Conservation (phyloP, 2,329 filamentous ascomycete species). For the Talaromyces sp. region DNA sequence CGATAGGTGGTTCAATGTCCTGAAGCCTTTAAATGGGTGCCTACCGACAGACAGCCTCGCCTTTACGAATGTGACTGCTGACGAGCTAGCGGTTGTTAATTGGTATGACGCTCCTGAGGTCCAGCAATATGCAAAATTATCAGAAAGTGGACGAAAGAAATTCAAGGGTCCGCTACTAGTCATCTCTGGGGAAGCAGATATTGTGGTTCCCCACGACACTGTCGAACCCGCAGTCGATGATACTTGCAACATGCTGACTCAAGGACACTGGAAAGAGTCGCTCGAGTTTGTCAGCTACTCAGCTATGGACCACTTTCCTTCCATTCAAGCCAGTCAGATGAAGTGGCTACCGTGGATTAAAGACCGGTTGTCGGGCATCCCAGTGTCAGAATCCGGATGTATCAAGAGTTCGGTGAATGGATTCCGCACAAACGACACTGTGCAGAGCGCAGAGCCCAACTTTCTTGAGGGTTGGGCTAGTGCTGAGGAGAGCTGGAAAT, state of each 20-base stretch:
- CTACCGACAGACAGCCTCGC: slow-evolving; percentile 3
- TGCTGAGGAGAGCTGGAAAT: slow-evolving; percentile 4
- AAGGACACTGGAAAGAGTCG: slow-evolving; percentile 3
- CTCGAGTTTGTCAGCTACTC: slow-evolving; percentile 3
- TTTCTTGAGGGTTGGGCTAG: slow-evolving; percentile 7
- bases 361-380: not conserved
- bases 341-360: slow-evolving; percentile 7
- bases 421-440: slow-evolving; percentile 1
- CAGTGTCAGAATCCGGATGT: not conserved
- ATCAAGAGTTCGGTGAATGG: slow-evolving; percentile 3
- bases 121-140: not conserved
- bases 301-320: slow-evolving; percentile 6
- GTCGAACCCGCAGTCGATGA: slow-evolving; percentile 4
- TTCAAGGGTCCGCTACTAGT: slow-evolving; percentile 5
- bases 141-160: slow-evolving; percentile 7
- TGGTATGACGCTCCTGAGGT: slow-evolving; percentile 2
- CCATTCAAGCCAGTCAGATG: slow-evolving; percentile 8
- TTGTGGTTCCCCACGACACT: slow-evolving; percentile 2
- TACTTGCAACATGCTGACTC: slow-evolving; percentile 5
- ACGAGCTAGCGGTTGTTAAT: slow-evolving; percentile 1
- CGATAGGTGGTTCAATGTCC: slow-evolving; percentile 7
- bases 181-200: slow-evolving; percentile 2
- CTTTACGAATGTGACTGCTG: not conserved
- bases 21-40: slow-evolving; percentile 3
- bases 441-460: slow-evolving; percentile 1